A percentile compares a stretch with the other conserved stretches of the same genome.
phyloP scores from a whole-genome alignment of 2,329 filamentous ascomycete species.

The Aspergillus thermomutatus region DNA sequence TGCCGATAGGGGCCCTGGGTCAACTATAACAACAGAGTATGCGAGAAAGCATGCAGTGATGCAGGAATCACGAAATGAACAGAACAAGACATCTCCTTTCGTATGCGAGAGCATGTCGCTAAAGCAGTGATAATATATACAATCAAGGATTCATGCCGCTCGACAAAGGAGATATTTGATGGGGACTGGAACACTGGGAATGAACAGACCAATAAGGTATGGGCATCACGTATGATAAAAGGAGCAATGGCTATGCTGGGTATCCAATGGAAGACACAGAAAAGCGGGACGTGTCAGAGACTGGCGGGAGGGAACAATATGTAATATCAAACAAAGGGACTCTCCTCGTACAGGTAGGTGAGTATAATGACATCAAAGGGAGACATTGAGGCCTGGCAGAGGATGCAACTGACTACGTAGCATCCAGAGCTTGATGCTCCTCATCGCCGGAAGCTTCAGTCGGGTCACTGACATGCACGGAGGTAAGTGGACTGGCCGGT shows the following conservation, averaged over 20 bases:
- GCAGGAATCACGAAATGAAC: background rate
- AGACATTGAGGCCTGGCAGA: background rate
- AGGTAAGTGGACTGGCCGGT: slow-evolving; percentile 15
- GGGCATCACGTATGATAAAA: background rate
- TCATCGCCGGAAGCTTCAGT: background rate
- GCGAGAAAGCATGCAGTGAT: background rate
- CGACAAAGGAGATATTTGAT: background rate
- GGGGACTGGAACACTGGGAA: slow-evolving; percentile 2
- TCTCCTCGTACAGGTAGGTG: background rate
- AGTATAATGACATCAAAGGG: background rate
- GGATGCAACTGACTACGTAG: background rate
- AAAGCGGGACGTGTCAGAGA: background rate
- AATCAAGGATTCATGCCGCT: background rate
- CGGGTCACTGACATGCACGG: slow-evolving; percentile 5
- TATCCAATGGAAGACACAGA: slow-evolving; percentile 25
- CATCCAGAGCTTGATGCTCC: background rate
- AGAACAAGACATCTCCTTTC: slow-evolving; percentile 1
- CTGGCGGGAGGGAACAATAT: background rate
- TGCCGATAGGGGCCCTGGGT: background rate
- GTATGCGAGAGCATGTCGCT: slow-evolving; percentile 4
- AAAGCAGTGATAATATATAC: background rate
- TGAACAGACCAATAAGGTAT: slow-evolving; percentile 3
- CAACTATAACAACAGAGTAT: background rate
- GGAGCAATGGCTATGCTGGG: slow-evolving; percentile 25
- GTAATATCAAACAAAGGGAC: background rate